phyloP scores from a whole-genome alignment of 208 protist genomes.

The Blastocrithidia nonstop region DNA sequence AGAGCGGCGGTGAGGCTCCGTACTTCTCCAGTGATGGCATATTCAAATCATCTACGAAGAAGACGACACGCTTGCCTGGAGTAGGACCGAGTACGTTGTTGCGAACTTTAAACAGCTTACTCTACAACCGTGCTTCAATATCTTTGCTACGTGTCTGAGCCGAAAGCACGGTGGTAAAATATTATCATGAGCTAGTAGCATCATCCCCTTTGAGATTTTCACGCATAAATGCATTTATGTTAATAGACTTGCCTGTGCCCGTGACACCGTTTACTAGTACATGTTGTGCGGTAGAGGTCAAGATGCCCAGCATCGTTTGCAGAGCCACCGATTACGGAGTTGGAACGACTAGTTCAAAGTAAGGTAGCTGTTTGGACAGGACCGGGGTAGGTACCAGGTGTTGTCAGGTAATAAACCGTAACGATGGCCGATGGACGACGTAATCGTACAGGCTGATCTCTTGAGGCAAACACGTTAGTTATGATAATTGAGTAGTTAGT shows the following conservation, averaged over 20 bases:
- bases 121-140: conserved; percentile 88
- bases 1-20: conserved; percentile 89
- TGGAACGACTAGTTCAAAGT: conserved; percentile 92
- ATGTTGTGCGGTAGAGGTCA: conserved; percentile 55
- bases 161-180: conserved; percentile 85
- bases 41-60: conserved; percentile 94
- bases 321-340: conserved; percentile 87
- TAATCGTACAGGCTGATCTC: conserved; percentile 85
- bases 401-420: conserved; percentile 82
- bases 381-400: conserved; percentile 85
- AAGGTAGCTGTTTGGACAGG: conserved; percentile 70
- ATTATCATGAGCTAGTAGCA: conserved; percentile 63
- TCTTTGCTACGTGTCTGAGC: conserved; percentile 85
- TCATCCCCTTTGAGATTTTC: conserved; percentile 54
- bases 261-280: conserved; percentile 90
- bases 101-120: conserved; percentile 88
- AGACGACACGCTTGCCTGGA: conserved; percentile 76
- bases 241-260: conserved; percentile 90
- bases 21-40: conserved; percentile 92
- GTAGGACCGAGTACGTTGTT: conserved; percentile 77
- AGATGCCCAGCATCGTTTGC: conserved; percentile 59
- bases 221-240: conserved; percentile 54
- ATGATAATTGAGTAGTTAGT: conserved; percentile 28
- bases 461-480: background rate
- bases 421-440: conserved; percentile 78